phyloP scores from a whole-genome alignment of 108 stramenopile genomes.

The Nannochloropsis gaditana region DNA sequence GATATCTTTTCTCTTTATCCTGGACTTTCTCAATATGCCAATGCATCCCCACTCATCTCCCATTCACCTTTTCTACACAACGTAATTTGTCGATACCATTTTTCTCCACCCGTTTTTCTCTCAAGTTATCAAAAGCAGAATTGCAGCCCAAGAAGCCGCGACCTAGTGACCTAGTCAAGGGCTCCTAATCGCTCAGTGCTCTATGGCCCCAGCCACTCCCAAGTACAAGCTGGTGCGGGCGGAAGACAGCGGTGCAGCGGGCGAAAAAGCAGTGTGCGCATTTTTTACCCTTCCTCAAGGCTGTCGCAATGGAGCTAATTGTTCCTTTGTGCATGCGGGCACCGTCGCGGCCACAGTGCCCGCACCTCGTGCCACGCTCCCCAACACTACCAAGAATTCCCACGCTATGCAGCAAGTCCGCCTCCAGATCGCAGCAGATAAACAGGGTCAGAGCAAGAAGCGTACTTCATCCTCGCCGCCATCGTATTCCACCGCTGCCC shows the following conservation, averaged over 20 bases:
- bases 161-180: too few relatives aligned
- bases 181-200: too few relatives aligned
- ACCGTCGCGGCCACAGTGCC: neutral
- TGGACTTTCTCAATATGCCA: too few relatives aligned
- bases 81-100: too few relatives aligned
- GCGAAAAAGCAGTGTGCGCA: neutral
- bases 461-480: neutral
- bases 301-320: neutral
- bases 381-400: neutral
- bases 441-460: neutral
- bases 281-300: constrained; percentile 20
- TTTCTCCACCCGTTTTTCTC: too few relatives aligned
- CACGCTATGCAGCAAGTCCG: constrained; percentile 17
- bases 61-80: too few relatives aligned
- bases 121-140: too few relatives aligned
- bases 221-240: neutral
- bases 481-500: neutral
- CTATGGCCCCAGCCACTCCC: neutral
- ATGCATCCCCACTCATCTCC: too few relatives aligned
- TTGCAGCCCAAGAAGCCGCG: too few relatives aligned
- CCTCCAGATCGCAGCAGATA: neutral
- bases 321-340: constrained; percentile 1
- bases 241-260: neutral
- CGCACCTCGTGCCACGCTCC: neutral
- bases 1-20: too few relatives aligned